Conservation (phyloP, 345 rosid genomes). For the Melastoma malabathricum region DNA sequence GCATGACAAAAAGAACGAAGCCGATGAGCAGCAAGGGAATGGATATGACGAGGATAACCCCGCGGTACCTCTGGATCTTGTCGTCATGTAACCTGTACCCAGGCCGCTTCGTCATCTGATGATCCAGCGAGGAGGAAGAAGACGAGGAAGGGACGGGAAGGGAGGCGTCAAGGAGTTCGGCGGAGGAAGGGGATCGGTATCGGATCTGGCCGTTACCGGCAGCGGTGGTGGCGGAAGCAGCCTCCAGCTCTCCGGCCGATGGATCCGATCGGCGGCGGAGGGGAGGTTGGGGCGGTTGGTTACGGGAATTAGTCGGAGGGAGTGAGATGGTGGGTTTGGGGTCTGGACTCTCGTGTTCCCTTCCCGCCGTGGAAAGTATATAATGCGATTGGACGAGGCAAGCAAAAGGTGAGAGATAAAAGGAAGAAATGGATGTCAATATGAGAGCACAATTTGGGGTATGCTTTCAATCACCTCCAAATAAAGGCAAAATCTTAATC, state of each 20-base stretch:
- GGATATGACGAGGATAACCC: slow-evolving; percentile 46
- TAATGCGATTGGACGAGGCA: too few species aligned
- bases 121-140: slow-evolving; percentile 15
- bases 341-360: too few species aligned
- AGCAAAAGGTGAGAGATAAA: too few species aligned
- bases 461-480: too few species aligned
- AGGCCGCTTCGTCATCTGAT: slow-evolving; percentile 42
- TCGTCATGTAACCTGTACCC: slow-evolving; percentile 45
- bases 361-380: too few species aligned
- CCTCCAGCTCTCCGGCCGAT: slow-evolving; percentile 52
- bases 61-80: slow-evolving; percentile 62
- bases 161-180: slow-evolving; percentile 29
- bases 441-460: too few species aligned
- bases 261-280: slow-evolving; percentile 2
- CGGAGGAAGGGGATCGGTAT: slow-evolving; percentile 63
- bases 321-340: too few species aligned
- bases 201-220: slow-evolving; percentile 86
- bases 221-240: slow-evolving; percentile 42
- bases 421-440: too few species aligned
- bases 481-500: too few species aligned
- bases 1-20: slow-evolving; percentile 49
- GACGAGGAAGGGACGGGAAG: slow-evolving; percentile 17
- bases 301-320: too few species aligned
- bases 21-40: slow-evolving; percentile 50
- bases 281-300: background rate